Base-by-base conservation (phyloP, 1,284 basidiomycete species). In the Inonotus hispidus region DNA sequence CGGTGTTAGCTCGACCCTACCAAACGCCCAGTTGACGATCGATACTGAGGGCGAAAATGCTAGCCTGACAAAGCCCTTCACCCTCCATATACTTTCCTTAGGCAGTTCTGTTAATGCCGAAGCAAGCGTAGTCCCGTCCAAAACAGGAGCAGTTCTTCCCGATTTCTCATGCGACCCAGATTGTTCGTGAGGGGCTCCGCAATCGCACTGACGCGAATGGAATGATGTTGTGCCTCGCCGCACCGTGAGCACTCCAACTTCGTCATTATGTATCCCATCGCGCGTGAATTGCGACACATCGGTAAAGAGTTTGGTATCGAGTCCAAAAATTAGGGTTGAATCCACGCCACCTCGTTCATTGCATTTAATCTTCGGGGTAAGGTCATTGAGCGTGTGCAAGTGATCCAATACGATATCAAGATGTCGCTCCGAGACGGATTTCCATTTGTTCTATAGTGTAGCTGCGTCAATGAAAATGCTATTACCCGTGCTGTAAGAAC, bases 11-110 rank as follows among this genome's bases (percentile, higher is more conserved):
- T 93, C 91, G 70, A 83, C 85, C 54, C 92, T 81, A 19, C 91
- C 91, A 73, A 95, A 96, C 4, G 93, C 93, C 90, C 91, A 96
- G 71, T 96, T 96, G 63, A 95, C 71, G 64, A 95, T 90, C 29
- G n/a, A 39, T 53, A 6, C 43, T 32, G 38, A 8, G 39, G 32
- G 11, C 43, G 39, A 32, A 8, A 13, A 47, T 52, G 4, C n/a
- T 32, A 37, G 25, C 38, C 79, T 79, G 27, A 93, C 79, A 67
- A 93, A 92, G 13, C 93, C 92, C 70, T 95, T 95, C 43, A 92
- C 83, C 49, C 90, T 76, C 83, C 88, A 93, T 7, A 90, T 74
- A 2, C 75, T 75, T 68, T 90, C 88, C 65, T 85, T 87, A 11
- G 84, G 81, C 6, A 95, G 72, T 25, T 71, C 71, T 1, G 66